Evolutionary conservation across 176 grass and related monocot species (phyloP).

Genomic region (Aegilops umbellulata): DNA sequence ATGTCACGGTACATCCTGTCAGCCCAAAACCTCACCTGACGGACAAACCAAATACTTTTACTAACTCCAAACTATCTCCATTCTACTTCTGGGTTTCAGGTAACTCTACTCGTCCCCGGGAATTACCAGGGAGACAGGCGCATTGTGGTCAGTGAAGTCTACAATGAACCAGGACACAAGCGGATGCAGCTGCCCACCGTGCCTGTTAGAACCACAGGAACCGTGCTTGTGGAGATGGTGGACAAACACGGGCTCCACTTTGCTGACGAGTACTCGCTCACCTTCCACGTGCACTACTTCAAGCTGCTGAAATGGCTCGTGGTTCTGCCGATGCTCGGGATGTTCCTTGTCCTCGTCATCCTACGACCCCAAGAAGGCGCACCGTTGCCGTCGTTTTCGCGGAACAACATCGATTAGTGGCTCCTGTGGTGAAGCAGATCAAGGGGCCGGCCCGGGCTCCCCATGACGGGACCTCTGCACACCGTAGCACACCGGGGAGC

Average conservation of each 20-base stretch:
- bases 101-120: slow-evolving; percentile 88
- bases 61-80: background rate
- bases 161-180: slow-evolving; percentile 71
- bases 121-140: slow-evolving; percentile 94
- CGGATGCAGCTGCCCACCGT: slow-evolving; percentile 93
- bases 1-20: slow-evolving; percentile 69
- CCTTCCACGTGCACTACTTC: slow-evolving; percentile 95
- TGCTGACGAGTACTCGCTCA: slow-evolving; percentile 91
- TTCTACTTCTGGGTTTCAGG: slow-evolving; percentile 47
- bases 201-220: slow-evolving; percentile 86
- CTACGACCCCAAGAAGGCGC: slow-evolving; percentile 81
- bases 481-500: slow-evolving; percentile 17
- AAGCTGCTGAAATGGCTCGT: slow-evolving; percentile 96
- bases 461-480: background rate
- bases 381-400: slow-evolving; percentile 84
- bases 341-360: slow-evolving; percentile 90
- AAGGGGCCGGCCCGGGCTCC: background rate
- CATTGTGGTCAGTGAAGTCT: slow-evolving; percentile 55
- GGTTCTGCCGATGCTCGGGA: slow-evolving; percentile 88
- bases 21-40: background rate
- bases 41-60: slow-evolving; percentile 10
- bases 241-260: slow-evolving; percentile 91
- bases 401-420: slow-evolving; percentile 77
- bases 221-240: slow-evolving; percentile 79
- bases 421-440: background rate